Evolutionary conservation across 345 rosid species (phyloP), one percentile per base, ranked within the genome.

Genomic region (Euphorbia pulcherrima): DNA sequence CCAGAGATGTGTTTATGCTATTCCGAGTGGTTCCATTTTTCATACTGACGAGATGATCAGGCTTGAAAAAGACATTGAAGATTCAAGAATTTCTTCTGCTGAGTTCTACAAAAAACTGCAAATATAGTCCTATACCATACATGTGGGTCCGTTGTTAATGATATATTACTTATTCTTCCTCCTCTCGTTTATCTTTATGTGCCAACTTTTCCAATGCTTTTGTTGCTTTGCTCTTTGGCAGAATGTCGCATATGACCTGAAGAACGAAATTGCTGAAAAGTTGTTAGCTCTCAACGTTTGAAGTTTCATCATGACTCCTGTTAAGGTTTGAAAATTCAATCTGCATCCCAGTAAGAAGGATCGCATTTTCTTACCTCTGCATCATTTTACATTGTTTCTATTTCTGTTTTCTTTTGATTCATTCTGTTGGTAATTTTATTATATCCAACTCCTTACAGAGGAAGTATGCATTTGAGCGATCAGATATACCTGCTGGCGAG

Each of bases 1-100:
- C 78, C 85, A 83, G 74, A 87, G 96, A 79, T 86, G 97, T 75
- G 88, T 91, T 61, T 93, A 85, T 81, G 97, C 97, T 67, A 79
- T 93, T 70, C 97, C 99, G 74, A 72, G 61, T 68, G 79, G 77
- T 77, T 81, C 88, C 51, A 47, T 87, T 59, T 83, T 91, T 81
- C 83, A 77, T 68, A 76, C 81, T 41, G 84, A 84, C 59, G 92
- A 89, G 81, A 69, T 89, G 60, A 67, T 80, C 53, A 81, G 72
- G 77, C 86, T 89, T 33, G 93, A 91, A 82, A 87, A 89, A 76
- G 95, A 84, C 68, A 82, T 65, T 67, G 82, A 83, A 76, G 90
- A 88, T 54, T 89, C 95, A 14, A 65, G 28, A 70, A 83, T 86
- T 80, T 80, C 92, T 72, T 75, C 78, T 61, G 68, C 85, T 41